Base-by-base conservation (phyloP, 192 early-diverging fungal species). In the Backusella westeae region DNA sequence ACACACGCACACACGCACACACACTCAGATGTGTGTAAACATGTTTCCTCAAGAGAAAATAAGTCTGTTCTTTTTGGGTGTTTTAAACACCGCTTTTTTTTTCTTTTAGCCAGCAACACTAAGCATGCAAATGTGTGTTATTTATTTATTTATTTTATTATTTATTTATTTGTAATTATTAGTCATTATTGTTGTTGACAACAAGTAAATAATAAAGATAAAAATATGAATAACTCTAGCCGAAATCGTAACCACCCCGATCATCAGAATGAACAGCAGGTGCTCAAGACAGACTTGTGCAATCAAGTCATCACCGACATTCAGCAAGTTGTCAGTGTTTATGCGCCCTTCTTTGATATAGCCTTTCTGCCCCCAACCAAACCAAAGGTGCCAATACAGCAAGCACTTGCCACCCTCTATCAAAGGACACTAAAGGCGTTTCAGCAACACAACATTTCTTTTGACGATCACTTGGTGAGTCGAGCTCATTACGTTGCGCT, bases 381-480 rank as follows among this genome's bases (percentile, higher is more conserved):
- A 12, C 59, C 67, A 26, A 39, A 68, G 14, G 29, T 52, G 5
- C 34, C 69, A 10, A 44, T 68, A 10, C 67, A 76, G 6, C 41
- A 69, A 14, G 75, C 52, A 26, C 10, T 76, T 0, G 67, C 68
- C 12, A n/a, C 69, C 6, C 59, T 80, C 19, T 80, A 80, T 52
- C 59, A 67, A 14, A 46, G 72, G 17, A 80, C 78, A 19, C n/a
- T 71, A 38, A 69, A 69, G 21, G 15, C 52, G 14, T 80, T 75
- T 34, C 52, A 65, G 23, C 34, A 56, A 34, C 35, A 65, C 36
- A 70, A 75, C 8, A 63, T 80, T 23, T 49, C 38, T 7, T 80
- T 80, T 67, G 78, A 80, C 71, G 59, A 70, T 67, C 78, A 80
- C 26, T 80, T 74, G 78, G 78, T 80, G 75, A 67, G 59, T 71